Evolutionary conservation across 2,329 filamentous ascomycete species (phyloP).

Genomic region (Cladosporium cucumerinum): DNA sequence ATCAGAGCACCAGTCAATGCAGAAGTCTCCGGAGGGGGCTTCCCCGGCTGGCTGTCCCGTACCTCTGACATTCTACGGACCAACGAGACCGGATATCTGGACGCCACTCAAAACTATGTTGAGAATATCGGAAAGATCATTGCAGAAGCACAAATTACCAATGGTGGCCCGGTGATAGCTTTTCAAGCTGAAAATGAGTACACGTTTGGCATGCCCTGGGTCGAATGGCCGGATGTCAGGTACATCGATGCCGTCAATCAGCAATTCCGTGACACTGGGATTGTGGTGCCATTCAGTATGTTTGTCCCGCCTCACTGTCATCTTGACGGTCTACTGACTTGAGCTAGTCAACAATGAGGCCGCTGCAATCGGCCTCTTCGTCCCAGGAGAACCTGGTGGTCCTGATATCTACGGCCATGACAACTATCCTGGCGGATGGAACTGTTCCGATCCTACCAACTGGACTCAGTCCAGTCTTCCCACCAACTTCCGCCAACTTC

Average conservation of each 20-base stretch:
- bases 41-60: conserved; percentile 74
- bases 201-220: conserved; percentile 34
- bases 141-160: conserved; percentile 74
- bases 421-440: conserved; percentile 53
- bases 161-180: conserved; percentile 75
- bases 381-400: conserved; percentile 55
- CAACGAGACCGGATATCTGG: conserved; percentile 57
- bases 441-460: conserved; percentile 57
- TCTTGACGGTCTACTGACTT: conserved; percentile 52
- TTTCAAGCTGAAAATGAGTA: conserved; percentile 84
- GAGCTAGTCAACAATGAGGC: conserved; percentile 61
- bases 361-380: conserved; percentile 56
- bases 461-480: conserved; percentile 60
- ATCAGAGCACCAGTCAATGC: conserved; percentile 58
- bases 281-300: conserved; percentile 61
- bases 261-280: conserved; percentile 64
- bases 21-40: conserved; percentile 72
- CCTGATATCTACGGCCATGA: conserved; percentile 65
- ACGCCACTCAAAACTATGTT: conserved; percentile 66
- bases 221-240: conserved; percentile 10
- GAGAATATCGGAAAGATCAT: conserved; percentile 62
- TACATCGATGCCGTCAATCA: conserved; percentile 71
- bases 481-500: conserved; percentile 52
- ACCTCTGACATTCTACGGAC: conserved; percentile 63
- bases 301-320: no score